These are phyloP conservation scores for Iberis pinnata DNA, from an alignment of 345 rosid species.

Conservation along the genomic window DNA sequence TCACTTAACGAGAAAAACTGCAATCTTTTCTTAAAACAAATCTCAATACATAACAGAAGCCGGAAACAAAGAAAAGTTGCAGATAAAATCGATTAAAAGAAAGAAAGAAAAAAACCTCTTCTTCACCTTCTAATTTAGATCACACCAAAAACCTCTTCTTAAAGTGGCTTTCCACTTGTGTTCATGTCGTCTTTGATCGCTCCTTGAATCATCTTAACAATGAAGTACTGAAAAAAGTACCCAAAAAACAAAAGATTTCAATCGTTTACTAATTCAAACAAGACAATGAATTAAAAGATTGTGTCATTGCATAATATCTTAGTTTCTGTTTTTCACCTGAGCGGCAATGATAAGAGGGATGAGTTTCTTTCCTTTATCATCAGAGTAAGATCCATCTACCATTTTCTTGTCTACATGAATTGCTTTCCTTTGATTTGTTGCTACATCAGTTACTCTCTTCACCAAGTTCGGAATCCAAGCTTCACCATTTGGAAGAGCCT, in stretches of 20 bases:
- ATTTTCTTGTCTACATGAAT: conserved; percentile 58
- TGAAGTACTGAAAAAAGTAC: conserved; percentile 43
- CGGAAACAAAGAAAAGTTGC: conserved; percentile 17
- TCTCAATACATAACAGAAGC: conserved; percentile 14
- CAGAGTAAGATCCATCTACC: conserved; percentile 62
- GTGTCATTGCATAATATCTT: background rate
- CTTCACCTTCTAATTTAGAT: conserved; percentile 7
- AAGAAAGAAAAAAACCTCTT: conserved; percentile 12
- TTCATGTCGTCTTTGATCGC: conserved; percentile 52
- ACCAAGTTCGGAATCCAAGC: conserved; percentile 67
- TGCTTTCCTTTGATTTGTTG: conserved; percentile 52
- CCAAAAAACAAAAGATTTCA: background rate
- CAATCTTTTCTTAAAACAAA: no score
- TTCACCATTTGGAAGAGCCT: conserved; percentile 66
- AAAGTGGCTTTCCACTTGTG: conserved; percentile 36
- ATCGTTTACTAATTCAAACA: conserved; percentile 1
- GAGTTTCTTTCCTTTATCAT: conserved; percentile 54
- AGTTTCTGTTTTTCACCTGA: conserved; percentile 39
- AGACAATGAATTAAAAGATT: no score
- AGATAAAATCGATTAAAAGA: background rate
- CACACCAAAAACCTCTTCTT: conserved; percentile 21
- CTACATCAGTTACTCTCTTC: conserved; percentile 49
- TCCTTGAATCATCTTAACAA: conserved; percentile 51
- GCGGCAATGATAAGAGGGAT: conserved; percentile 53
- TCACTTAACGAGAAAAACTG: no score